Evolutionary conservation across 768 basidiomycete species (phyloP).

Genomic region (Fibroporia radiculosa): DNA sequence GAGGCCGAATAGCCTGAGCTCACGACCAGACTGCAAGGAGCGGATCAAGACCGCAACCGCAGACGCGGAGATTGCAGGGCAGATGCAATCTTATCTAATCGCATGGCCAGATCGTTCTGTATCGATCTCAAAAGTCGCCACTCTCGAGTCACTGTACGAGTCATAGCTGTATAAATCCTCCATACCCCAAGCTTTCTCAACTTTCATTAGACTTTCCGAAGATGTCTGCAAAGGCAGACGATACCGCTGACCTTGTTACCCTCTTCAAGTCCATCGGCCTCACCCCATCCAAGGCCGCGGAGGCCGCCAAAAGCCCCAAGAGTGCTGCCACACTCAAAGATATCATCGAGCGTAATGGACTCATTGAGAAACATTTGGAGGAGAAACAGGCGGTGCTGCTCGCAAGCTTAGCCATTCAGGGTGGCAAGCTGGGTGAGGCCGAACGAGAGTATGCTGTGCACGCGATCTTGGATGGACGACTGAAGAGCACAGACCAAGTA

Average conservation of each 20-base stretch:
- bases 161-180: neutral
- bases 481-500: conserved; percentile 83
- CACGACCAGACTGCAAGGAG: neutral
- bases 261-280: conserved; percentile 78
- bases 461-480: conserved; percentile 61
- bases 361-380: conserved; percentile 44
- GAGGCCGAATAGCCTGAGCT: neutral
- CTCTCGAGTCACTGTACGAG: neutral
- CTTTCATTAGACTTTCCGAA: neutral
- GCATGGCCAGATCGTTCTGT: neutral
- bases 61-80: neutral
- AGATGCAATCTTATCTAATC: neutral
- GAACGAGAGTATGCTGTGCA: conserved; percentile 55
- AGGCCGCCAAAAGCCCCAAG: conserved; percentile 77
- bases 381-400: conserved; percentile 74
- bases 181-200: neutral
- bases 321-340: conserved; percentile 61
- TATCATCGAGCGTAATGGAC: conserved; percentile 52
- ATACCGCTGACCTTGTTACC: conserved; percentile 29
- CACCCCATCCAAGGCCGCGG: conserved; percentile 66
- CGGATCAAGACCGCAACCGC: neutral
- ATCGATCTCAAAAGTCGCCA: neutral
- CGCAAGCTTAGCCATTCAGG: conserved; percentile 54
- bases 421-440: conserved; percentile 53
- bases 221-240: conserved; percentile 4